Evolutionary conservation across 805 yeast genomes (phyloP).

Genomic region (Trichomonascus vanleenenianus): DNA sequence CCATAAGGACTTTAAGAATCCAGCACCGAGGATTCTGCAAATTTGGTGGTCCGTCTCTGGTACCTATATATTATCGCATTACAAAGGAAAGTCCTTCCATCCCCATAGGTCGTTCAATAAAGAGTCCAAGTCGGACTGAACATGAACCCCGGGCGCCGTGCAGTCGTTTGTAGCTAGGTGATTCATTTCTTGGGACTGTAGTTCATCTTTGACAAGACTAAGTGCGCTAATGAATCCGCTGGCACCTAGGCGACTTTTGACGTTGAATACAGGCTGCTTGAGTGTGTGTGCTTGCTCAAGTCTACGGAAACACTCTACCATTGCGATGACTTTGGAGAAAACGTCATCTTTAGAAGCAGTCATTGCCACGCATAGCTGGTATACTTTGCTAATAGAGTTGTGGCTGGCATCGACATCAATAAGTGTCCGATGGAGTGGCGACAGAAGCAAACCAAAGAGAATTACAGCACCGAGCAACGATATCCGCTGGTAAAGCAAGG

Average conservation of each 20-base stretch:
- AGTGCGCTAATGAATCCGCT: constrained; percentile 13
- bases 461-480: constrained; percentile 2
- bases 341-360: background rate
- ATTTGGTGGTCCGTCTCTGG: too few species aligned
- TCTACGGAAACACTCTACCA: constrained; percentile 8
- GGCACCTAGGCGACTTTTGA: constrained; percentile 11
- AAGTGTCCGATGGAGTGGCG: constrained; percentile 1
- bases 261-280: constrained; percentile 8
- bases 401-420: constrained; percentile 7
- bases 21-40: too few species aligned
- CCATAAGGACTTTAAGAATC: too few species aligned
- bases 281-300: constrained; percentile 4
- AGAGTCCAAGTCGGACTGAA: too few species aligned
- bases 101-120: too few species aligned
- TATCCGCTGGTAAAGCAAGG: background rate
- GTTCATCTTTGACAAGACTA: background rate
- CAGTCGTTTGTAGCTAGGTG: too few species aligned
- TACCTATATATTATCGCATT: too few species aligned
- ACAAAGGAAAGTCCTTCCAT: too few species aligned
- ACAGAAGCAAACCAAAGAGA: constrained; percentile 12
- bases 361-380: constrained; percentile 4
- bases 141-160: too few species aligned
- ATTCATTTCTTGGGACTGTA: too few species aligned
- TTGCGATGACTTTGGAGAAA: background rate
- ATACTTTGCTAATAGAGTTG: constrained; percentile 9